Percentiles rank a stretch among this genome's conserved stretches.
These are phyloP conservation scores for Pilasporangium apinafurcum DNA, from an alignment of 352 stramenopile genomes.

Conservation along the genomic window DNA sequence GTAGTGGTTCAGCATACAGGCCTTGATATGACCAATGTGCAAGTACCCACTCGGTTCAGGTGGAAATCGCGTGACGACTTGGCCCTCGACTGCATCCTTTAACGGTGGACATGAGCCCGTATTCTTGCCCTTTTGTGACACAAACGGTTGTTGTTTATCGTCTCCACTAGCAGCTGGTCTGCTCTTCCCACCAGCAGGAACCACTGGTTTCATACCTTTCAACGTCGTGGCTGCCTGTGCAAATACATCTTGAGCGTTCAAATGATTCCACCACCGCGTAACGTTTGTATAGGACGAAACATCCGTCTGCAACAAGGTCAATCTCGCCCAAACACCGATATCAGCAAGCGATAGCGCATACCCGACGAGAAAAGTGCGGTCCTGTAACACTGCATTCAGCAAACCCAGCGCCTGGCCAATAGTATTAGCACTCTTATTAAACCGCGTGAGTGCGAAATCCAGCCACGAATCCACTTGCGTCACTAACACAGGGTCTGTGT, in stretches of 20 bases:
- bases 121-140: conserved; percentile 64
- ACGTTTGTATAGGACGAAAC: conserved; percentile 58
- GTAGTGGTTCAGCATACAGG: conserved; percentile 99
- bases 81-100: conserved; percentile 91
- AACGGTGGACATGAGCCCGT: conserved; percentile 90
- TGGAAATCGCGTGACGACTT: conserved; percentile 96
- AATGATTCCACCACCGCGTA: conserved; percentile 63
- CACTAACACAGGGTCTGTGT: conserved; percentile 36
- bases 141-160: no score
- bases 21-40: conserved; percentile 99
- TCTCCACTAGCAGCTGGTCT: conserved; percentile 5
- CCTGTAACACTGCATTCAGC: conserved; percentile 85
- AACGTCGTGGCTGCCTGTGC: conserved; percentile 36
- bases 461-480: conserved; percentile 91
- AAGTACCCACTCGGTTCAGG: conserved; percentile 10
- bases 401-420: conserved; percentile 56
- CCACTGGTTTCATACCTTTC: conserved; percentile 33
- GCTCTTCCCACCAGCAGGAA: conserved; percentile 7
- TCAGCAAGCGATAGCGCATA: conserved; percentile 94
- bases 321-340: conserved; percentile 87
- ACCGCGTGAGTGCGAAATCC: conserved; percentile 84
- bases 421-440: conserved; percentile 17
- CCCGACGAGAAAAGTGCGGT: conserved; percentile 93
- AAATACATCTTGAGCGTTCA: conserved; percentile 59
- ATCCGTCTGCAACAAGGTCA: conserved; percentile 43